Conservation (phyloP, 495 filamentous ascomycete species). For the Massariosphaeria phaeospora region DNA sequence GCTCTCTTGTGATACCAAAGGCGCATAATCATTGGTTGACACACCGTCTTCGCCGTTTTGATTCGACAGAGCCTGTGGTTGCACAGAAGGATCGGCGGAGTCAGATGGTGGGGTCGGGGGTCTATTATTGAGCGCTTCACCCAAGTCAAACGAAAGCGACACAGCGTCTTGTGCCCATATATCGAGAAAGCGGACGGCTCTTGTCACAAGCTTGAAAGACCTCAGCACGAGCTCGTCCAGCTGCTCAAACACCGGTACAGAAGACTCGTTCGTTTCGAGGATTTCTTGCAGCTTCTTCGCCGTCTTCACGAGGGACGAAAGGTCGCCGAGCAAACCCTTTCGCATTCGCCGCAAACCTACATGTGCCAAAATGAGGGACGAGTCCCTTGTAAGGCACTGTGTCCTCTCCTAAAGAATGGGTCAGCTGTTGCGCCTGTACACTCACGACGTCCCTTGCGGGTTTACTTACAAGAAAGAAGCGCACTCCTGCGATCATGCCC, state of each 20-base stretch:
- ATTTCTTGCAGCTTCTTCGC: constrained; percentile 75
- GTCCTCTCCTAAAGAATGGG: constrained; percentile 66
- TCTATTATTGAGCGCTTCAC: constrained; percentile 42
- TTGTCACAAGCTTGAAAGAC: constrained; percentile 88
- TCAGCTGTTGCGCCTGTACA: constrained; percentile 4
- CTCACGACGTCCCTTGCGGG: not conserved
- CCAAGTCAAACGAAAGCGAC: constrained; percentile 23
- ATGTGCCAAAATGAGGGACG: constrained; percentile 63
- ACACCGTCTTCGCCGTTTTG: constrained; percentile 10
- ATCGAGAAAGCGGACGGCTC: constrained; percentile 89
- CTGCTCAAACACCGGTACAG: constrained; percentile 56
- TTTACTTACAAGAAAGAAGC: constrained; percentile 75
- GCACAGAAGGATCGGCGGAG: constrained; percentile 25
- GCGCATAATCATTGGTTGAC: constrained; percentile 15
- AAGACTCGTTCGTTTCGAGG: constrained; percentile 47
- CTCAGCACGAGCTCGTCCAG: constrained; percentile 90
- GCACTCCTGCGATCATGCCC: constrained; percentile 87
- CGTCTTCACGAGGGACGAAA: constrained; percentile 81
- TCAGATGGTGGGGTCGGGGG: constrained; percentile 65
- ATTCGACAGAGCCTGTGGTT: constrained; percentile 19
- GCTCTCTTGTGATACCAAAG: constrained; percentile 26
- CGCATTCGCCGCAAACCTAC: constrained; percentile 73
- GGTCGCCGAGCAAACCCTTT: constrained; percentile 80
- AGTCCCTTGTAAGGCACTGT: constrained; percentile 79
- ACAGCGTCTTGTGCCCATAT: constrained; percentile 67